Base-by-base conservation (phyloP, 139 green algal genomes). In the Picochlorum sp. region DNA sequence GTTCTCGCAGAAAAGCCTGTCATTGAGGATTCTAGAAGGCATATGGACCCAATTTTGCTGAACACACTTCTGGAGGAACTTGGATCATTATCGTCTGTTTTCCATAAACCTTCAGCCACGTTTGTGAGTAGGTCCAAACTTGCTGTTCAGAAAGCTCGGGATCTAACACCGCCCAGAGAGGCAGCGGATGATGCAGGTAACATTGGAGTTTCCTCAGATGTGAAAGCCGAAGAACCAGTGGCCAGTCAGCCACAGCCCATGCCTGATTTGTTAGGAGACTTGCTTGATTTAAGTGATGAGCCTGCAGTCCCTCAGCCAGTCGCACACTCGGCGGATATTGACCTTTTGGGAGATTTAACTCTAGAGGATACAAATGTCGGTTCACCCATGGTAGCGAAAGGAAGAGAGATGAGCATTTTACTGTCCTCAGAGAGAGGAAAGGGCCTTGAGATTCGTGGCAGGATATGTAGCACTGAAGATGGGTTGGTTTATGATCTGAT, bases 1-100 rank as follows among this genome's bases (percentile, higher is more conserved):
- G 90, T 98, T 52, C 79, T 98, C 57, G 85, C 88, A 14, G 80
- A 93, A 64, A 96, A 95, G 81, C 93, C 93, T 1, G 81, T 89
- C 49, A 98, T 98, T 69, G 74, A 70, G 2, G 84, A 94, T 61
- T 80, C 88, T 41, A 68, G 69, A 0, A 68, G 66, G 30, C 68
- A 61, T 10, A 66, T 98, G 45, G 92, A 97, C 34, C 85, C 88
- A 4, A 34, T 52, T 3, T 69, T 98, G 64, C 83, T 95, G 38
- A 61, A 89, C 30, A 60, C 82, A 56, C 80, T 98, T 41, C 75
- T 97, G 34, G 46, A 44, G 23, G 81, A 92, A 67, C 84, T 94
- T 49, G 77, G 78, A 64, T 90, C 82, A 18, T 77, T 97, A n/a
- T 80, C 90, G 4, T 87, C 78, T 5, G 90, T 98, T 28, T 98